phyloP scores from a whole-genome alignment of 2,329 filamentous ascomycete genomes.

The Fusarium sp. region DNA sequence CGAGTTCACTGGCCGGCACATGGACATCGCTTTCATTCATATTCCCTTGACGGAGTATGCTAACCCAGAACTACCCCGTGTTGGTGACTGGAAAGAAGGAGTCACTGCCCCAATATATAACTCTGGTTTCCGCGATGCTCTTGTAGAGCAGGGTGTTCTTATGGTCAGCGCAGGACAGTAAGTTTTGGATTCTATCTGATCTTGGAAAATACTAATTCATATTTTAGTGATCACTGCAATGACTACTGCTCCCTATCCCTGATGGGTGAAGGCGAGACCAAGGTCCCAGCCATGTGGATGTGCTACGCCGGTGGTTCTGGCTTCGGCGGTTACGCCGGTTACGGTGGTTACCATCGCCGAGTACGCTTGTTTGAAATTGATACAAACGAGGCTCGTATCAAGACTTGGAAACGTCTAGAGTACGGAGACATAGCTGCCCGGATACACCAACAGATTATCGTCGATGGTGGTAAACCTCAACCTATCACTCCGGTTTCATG shows the following conservation, averaged over 20 bases:
- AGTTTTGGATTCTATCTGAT: slow-evolving; percentile 48
- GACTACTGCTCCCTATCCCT: slow-evolving; percentile 87
- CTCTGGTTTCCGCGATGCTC: slow-evolving; percentile 88
- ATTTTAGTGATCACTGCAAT: slow-evolving; percentile 82
- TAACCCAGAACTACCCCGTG: slow-evolving; percentile 64
- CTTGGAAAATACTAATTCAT: slow-evolving; percentile 36
- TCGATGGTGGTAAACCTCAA: slow-evolving; percentile 65
- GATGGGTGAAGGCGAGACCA: slow-evolving; percentile 51
- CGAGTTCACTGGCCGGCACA: slow-evolving; percentile 89
- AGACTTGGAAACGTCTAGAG: slow-evolving; percentile 92
- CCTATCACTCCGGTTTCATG: slow-evolving; percentile 19
- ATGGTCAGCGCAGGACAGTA: slow-evolving; percentile 93
- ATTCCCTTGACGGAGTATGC: slow-evolving; percentile 94
- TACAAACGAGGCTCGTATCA: slow-evolving; percentile 86
- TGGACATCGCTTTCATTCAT: slow-evolving; percentile 97
- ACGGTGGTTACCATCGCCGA: slow-evolving; percentile 83
- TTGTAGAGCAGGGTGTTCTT: slow-evolving; percentile 85
- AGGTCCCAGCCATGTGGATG: slow-evolving; percentile 88
- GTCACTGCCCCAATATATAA: slow-evolving; percentile 92
- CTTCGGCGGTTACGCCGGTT: slow-evolving; percentile 95
- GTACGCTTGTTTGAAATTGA: slow-evolving; percentile 93
- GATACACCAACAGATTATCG: slow-evolving; percentile 72
- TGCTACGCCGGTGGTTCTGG: slow-evolving; percentile 93
- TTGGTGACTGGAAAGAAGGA: slow-evolving; percentile 80
- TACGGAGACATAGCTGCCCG: slow-evolving; percentile 62